These are phyloP conservation scores for Coccomyxa sp. DNA, from an alignment of 139 green algal genomes.

Conservation along the genomic window DNA sequence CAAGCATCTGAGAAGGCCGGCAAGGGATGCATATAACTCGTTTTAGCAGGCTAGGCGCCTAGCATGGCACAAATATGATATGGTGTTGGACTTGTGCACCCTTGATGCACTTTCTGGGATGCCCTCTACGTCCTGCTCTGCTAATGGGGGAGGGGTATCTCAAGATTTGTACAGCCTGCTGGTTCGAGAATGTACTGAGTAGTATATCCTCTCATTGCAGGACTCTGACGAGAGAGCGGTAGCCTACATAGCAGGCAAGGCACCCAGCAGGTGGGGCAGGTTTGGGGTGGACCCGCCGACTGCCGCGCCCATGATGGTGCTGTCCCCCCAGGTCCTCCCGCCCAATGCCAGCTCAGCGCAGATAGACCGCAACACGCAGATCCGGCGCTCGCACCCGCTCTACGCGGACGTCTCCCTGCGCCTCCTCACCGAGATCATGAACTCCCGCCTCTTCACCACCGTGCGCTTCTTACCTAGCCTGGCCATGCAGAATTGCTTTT, in stretches of 20 bases:
- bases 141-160: no score
- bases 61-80: no score
- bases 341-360: conserved; percentile 16
- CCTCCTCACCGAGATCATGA: conserved; percentile 92
- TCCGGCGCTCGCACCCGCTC: conserved; percentile 78
- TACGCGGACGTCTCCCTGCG: conserved; percentile 69
- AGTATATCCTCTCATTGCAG: no score
- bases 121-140: no score
- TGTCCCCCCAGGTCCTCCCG: conserved; percentile 20
- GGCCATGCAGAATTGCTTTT: neutral
- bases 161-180: no score
- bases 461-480: conserved; percentile 25
- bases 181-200: no score
- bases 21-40: no score
- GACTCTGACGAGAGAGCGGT: conserved; percentile 93
- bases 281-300: conserved; percentile 26
- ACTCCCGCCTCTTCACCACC: conserved; percentile 94
- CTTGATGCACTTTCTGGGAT: no score
- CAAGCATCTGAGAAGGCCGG: no score
- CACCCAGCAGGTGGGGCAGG: conserved; percentile 79
- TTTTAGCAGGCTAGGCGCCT: no score
- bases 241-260: conserved; percentile 84
- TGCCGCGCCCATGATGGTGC: conserved; percentile 1
- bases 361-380: conserved; percentile 21
- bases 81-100: no score